These are phyloP conservation scores for Acarospora socialis DNA, from an alignment of 2,329 filamentous ascomycete genomes.

Conservation along the genomic window DNA sequence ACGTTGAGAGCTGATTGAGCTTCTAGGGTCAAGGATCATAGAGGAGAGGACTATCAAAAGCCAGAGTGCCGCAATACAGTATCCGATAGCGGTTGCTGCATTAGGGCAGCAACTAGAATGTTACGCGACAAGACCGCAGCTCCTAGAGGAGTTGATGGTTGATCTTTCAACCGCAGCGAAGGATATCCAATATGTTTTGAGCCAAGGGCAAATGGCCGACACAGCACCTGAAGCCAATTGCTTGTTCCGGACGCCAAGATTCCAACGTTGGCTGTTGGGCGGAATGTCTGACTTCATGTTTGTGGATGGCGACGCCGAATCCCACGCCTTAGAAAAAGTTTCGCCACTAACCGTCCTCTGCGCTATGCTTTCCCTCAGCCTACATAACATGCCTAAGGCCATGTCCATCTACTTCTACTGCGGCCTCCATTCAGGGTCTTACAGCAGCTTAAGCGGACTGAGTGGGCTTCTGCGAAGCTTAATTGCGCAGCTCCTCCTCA, in stretches of 20 bases:
- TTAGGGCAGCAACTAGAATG: no score
- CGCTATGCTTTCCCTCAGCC: constrained; percentile 6
- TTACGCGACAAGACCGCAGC: no score
- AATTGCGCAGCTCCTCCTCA: constrained; percentile 3
- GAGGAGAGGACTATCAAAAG: no score
- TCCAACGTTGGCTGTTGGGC: constrained; percentile 6
- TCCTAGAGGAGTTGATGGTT: neutral
- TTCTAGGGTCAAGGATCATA: no score
- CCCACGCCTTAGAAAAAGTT: neutral
- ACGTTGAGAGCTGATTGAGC: no score
- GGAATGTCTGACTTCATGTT: constrained; percentile 4
- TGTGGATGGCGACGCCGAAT: constrained; percentile 6
- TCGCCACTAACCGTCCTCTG: constrained; percentile 9
- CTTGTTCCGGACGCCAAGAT: constrained; percentile 2
- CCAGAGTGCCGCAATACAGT: no score
- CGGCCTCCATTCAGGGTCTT: constrained; percentile 6
- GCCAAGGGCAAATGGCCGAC: constrained; percentile 1
- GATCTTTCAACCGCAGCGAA: neutral
- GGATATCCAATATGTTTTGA: neutral
- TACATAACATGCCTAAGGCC: neutral
- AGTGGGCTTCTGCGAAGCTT: constrained; percentile 1
- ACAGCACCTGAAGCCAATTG: constrained; percentile 4
- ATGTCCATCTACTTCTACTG: constrained; percentile 7
- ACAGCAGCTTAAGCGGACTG: constrained; percentile 3
- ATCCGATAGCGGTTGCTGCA: no score